Conservation (phyloP, 164 flowering plant species). For the Berberis vulgaris region DNA sequence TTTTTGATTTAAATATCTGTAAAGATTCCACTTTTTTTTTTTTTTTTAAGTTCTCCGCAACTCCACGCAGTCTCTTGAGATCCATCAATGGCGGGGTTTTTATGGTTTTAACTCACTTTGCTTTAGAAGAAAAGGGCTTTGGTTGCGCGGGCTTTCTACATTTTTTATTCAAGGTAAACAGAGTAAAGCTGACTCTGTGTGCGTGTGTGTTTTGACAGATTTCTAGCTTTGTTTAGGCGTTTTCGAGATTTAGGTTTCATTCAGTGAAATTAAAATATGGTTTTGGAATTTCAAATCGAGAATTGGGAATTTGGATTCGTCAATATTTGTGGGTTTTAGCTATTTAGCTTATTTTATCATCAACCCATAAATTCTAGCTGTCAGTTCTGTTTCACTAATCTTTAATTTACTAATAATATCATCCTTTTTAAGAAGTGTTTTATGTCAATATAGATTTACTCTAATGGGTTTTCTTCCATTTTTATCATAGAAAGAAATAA, state of each 20-base stretch:
- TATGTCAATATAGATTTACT: neutral
- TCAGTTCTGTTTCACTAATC: neutral
- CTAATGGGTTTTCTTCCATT: constrained; percentile 5
- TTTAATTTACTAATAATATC: neutral
- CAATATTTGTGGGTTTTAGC: neutral
- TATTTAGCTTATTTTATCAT: neutral
- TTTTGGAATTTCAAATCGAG: constrained; percentile 9
- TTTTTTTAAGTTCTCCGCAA: constrained; percentile 11
- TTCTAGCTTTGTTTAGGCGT: neutral
- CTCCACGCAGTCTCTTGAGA: constrained; percentile 6
- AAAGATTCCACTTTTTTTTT: constrained; percentile 2
- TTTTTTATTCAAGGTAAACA: constrained; percentile 18
- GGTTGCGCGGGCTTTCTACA: neutral
- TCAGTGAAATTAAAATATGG: neutral
- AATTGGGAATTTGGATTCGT: constrained; percentile 1
- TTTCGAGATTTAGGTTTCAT: constrained; percentile 16
- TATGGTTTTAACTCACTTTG: constrained; percentile 26
- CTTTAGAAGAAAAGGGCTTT: constrained; percentile 25
- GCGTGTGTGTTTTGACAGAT: constrained; percentile 2
- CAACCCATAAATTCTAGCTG: constrained; percentile 5
- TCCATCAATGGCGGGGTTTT: constrained; percentile 9
- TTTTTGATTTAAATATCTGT: neutral
- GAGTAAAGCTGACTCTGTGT: constrained; percentile 3
- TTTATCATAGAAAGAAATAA: neutral
- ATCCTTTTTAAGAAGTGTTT: neutral